Base-by-base conservation (phyloP, 106 monocot genomes). In the Dactylorhiza incarnata region DNA sequence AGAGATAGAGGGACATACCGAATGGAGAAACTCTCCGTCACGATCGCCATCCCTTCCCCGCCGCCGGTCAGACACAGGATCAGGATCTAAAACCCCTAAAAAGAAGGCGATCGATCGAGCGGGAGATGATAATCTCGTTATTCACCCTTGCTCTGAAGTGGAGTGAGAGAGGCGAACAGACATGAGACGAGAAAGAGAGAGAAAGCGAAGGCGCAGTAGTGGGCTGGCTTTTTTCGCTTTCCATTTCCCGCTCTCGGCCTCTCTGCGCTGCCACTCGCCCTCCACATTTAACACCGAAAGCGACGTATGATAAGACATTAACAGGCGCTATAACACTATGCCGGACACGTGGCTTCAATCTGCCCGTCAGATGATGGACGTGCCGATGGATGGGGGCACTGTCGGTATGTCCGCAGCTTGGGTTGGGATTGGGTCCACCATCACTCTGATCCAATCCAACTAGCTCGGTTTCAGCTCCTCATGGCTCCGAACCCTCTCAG, bases 11-110 rank as follows among this genome's bases (percentile, higher is more conserved):
- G 50, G 69, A 12, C 0, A 4, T 72, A 72, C 72, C 72, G 45
- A 72, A 72, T 72, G 13, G 49, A 72, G 49, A 72, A 72, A 48
- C 72, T 72, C 49, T 11, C 22, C 23, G 72, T 72, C 72, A 72
- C 49, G 9, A 72, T 49, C 19, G 72, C 72, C 72, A 72, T 72
- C 48, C 22, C 72, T 48, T 72, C 17, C 37, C 68, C 68, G 43
- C 7, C 3, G 16, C 19, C 19, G 72, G 49, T 72, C 72, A n/a
- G 72, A 48, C 48, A 9, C 47, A 22, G 65, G 14, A 25, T 65
- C 65, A 12, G 65, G 26, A 65, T 24, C 65, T 65, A 12, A 69
- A 19, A 45, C 4, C 24, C 5, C 6, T 6, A 3, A 23, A 23
- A 11, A 62, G 9, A 9, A 1, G 11, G 3, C 9, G 62, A 62